Conservation (phyloP, 2,329 filamentous ascomycete species). For the Huntiella moniliformis region DNA sequence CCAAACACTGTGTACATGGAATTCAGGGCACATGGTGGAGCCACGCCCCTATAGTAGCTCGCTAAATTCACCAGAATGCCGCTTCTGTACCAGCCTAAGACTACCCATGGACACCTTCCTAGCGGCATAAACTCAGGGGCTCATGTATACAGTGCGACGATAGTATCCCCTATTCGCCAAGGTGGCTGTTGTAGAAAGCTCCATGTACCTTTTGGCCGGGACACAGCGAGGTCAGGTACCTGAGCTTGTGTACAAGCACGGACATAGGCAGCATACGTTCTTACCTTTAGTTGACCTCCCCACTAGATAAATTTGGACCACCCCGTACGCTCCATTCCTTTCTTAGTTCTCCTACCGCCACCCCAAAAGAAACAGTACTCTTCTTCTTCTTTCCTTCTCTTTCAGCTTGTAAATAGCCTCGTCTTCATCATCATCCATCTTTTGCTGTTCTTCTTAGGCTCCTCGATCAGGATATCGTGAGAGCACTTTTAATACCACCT, state of each 20-base stretch:
- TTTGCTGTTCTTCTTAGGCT: constrained; percentile 13
- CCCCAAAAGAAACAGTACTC: constrained; percentile 10
- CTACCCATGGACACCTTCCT: constrained; percentile 1
- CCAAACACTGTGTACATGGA: constrained; percentile 11
- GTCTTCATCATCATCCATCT: constrained; percentile 10
- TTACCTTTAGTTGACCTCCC: constrained; percentile 11
- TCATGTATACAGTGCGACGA: constrained; percentile 10
- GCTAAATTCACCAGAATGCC: neutral
- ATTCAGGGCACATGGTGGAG: constrained; percentile 9
- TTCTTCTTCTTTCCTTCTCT: constrained; percentile 10
- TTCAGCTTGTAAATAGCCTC: constrained; percentile 12
- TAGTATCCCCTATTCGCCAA: constrained; percentile 9
- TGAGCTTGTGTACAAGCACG: constrained; percentile 11
- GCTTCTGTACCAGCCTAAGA: neutral
- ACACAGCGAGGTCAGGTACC: constrained; percentile 8
- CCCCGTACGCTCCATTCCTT: constrained; percentile 11
- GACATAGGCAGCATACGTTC: constrained; percentile 8
- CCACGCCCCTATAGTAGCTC: constrained; percentile 5
- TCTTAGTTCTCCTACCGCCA: constrained; percentile 11
- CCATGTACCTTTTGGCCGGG: constrained; percentile 10
- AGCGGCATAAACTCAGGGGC: constrained; percentile 10
- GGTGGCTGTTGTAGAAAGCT: constrained; percentile 2
- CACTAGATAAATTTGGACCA: constrained; percentile 13
- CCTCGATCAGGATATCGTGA: constrained; percentile 14
- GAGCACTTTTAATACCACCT: constrained; percentile 13